Base-by-base conservation (phyloP, 2,329 filamentous ascomycete genomes). In the Epichloe baconii region DNA sequence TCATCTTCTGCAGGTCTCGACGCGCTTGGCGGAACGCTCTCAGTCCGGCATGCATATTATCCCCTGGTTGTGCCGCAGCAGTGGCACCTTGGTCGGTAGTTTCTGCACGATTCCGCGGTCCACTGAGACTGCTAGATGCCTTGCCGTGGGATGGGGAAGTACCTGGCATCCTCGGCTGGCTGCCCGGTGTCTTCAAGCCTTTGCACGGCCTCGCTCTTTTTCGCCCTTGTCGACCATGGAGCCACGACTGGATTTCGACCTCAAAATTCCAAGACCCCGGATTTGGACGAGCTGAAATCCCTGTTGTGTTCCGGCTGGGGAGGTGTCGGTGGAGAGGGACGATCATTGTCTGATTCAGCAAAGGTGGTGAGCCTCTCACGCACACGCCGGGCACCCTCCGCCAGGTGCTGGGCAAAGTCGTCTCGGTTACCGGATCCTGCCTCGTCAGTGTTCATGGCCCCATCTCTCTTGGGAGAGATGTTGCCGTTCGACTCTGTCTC, bases 351-450 rank as follows among this genome's bases (percentile, higher is more conserved):
- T 3, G 76, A 75, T 58, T 86, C 83, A 0, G 79, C 80, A 55
- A 82, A 84, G 0, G 78, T 83, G 7, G 80, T 85, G 44, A 90
- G 69, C 57, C 80, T 83, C 64, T 90, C 85, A 48, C 86, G 81
- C 7, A 90, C 83, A 1, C 83, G 78, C 34, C 79, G 78, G 50
- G 85, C 80, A 15, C 85, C 79, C 56, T 82, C 78, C 2, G 84
- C 85, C 40, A 90, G 74, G 59, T 88, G 83, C 49, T 76, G 80
- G 17, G 83, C 82, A 61, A 90, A 89, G 31, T 87, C 85, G 49
- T 87, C 80, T 4, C 77, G 74, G 49, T 83, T 80, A 31, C 73
- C 43, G 7, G 42, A 11, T 17, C 23, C 38, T 19, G 11, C 45
- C n/a, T 42, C 52, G 7, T 35, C 35, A 5, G 19, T 17, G n/a